A percentile compares a stretch with the other conserved stretches of the same genome.
Conservation (phyloP, 176 grass and related monocot genomes). For the Avena atlantica region DNA sequence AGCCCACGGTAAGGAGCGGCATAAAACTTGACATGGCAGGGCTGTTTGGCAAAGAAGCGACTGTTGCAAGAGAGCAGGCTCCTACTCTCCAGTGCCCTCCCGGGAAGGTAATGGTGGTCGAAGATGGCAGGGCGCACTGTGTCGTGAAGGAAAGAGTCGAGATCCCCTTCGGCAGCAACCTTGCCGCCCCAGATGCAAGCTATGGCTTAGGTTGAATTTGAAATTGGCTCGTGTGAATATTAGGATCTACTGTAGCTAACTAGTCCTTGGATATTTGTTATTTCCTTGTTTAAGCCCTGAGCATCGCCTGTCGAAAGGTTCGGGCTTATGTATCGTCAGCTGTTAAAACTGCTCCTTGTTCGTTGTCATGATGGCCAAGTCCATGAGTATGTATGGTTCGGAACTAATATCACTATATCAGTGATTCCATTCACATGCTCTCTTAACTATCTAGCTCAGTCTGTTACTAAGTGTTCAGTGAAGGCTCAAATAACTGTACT, state of each 20-base stretch:
- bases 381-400: not conserved
- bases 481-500: not conserved
- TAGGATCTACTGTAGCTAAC: constrained; percentile 30
- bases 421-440: not conserved
- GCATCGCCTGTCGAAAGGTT: not conserved
- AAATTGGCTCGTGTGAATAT: constrained; percentile 28
- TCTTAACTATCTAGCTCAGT: not conserved
- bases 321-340: not conserved
- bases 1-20: constrained; percentile 43
- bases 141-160: constrained; percentile 84
- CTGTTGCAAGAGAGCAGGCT: not conserved
- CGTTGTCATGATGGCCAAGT: not conserved
- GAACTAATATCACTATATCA: not conserved
- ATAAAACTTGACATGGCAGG: constrained; percentile 39
- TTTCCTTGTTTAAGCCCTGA: not conserved
- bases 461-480: not conserved
- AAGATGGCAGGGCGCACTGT: constrained; percentile 67
- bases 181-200: constrained; percentile 59
- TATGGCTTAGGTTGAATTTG: constrained; percentile 74
- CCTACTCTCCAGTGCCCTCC: constrained; percentile 53
- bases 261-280: not conserved
- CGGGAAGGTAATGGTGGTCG: constrained; percentile 65
- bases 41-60: constrained; percentile 32
- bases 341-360: not conserved
- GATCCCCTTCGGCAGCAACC: constrained; percentile 63